Percentiles rank a stretch among this genome's conserved stretches.
These are phyloP conservation scores for Termitomyces sp. DNA, from an alignment of 768 basidiomycete genomes.

Conservation along the genomic window DNA sequence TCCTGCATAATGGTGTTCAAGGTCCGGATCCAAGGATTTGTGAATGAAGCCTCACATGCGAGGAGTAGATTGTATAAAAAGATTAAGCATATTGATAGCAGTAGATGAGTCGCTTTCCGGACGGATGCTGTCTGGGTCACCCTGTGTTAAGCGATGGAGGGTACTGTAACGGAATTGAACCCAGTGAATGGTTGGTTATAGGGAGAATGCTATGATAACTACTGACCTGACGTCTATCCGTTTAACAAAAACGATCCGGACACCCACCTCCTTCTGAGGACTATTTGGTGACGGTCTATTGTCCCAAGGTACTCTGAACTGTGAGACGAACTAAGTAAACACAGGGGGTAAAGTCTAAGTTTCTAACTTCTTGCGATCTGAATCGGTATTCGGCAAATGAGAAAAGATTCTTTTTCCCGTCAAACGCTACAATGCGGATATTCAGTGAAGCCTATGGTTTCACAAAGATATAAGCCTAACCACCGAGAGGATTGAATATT, in stretches of 20 bases:
- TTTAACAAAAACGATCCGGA: slow-evolving; percentile 23
- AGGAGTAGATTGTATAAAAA: slow-evolving; percentile 29
- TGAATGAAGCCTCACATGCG: slow-evolving; percentile 17
- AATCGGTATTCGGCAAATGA: slow-evolving; percentile 19
- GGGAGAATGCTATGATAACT: neutral
- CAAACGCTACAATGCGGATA: slow-evolving; percentile 22
- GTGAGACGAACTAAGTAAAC: neutral
- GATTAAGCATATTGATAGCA: slow-evolving; percentile 29
- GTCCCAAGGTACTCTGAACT: slow-evolving; percentile 22
- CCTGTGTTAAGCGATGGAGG: slow-evolving; percentile 11
- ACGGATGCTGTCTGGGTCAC: slow-evolving; percentile 7
- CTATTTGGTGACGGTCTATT: neutral
- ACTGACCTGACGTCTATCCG: slow-evolving; percentile 19
- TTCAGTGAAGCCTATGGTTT: neutral
- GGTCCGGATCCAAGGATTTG: neutral
- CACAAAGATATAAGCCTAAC: slow-evolving; percentile 10
- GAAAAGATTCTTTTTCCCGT: slow-evolving; percentile 31
- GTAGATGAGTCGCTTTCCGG: slow-evolving; percentile 17
- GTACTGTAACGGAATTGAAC: neutral
- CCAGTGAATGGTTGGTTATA: neutral
- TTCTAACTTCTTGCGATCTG: slow-evolving; percentile 15
- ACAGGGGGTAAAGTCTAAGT: neutral
- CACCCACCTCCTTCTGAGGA: slow-evolving; percentile 13
- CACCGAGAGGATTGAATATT: slow-evolving; percentile 23
- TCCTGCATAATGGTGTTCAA: slow-evolving; percentile 9